Conservation (phyloP, 2,329 filamentous ascomycete genomes). For the Diplodia scrobiculata region DNA sequence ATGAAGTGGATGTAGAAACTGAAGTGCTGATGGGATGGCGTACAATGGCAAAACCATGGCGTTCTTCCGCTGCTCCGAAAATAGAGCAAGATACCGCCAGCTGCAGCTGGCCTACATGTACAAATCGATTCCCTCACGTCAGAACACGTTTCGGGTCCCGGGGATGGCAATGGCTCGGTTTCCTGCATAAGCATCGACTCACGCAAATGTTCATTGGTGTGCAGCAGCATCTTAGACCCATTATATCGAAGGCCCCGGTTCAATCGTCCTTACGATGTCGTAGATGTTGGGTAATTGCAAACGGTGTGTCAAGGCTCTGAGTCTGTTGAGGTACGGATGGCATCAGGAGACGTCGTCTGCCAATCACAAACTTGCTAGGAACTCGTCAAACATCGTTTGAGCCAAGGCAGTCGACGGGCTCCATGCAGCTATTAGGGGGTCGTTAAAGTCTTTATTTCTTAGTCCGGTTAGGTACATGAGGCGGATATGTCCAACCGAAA, state of each 20-base stretch:
- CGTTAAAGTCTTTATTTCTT: background rate
- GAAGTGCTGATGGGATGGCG: background rate
- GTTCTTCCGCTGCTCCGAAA: background rate
- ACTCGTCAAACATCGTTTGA: background rate
- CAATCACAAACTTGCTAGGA: background rate
- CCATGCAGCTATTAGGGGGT: background rate
- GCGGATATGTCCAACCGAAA: background rate
- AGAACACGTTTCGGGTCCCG: background rate
- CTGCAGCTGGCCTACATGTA: slow-evolving; percentile 19
- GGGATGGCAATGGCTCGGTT: background rate
- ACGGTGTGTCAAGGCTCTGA: background rate
- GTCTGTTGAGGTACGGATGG: background rate
- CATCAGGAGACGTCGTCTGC: background rate
- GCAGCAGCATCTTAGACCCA: background rate
- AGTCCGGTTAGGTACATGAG: background rate
- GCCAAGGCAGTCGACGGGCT: background rate
- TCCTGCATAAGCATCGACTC: background rate
- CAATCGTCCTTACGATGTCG: background rate
- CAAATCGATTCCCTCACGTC: slow-evolving; percentile 20
- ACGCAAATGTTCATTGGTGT: background rate
- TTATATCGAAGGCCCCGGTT: background rate
- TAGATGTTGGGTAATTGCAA: background rate
- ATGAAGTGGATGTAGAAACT: background rate
- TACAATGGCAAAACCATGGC: background rate
- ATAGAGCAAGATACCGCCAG: slow-evolving; percentile 20